Conservation (phyloP, 306 rosid genomes). For the Acacia crassicarpa region DNA sequence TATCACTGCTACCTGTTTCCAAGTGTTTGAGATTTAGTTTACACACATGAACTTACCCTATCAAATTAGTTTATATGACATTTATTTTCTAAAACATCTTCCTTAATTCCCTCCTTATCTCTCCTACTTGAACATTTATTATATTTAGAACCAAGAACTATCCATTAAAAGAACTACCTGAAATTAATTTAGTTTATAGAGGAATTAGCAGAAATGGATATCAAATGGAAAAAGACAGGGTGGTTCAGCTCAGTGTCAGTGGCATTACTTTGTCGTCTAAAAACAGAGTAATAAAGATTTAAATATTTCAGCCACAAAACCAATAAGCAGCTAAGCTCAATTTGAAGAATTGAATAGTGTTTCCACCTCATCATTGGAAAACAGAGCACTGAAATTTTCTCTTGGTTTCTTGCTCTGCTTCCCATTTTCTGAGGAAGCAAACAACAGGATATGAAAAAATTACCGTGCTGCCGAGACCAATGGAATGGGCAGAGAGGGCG, state of each 20-base stretch:
- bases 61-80: no score
- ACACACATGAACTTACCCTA: not conserved
- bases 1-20: slow-evolving; percentile 75
- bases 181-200: not conserved
- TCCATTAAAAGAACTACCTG: no score
- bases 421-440: not conserved
- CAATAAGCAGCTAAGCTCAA: not conserved
- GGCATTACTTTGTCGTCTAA: not conserved
- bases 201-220: not conserved
- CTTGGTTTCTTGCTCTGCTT: not conserved
- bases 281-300: not conserved
- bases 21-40: not conserved
- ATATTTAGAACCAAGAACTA: no score
- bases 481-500: slow-evolving; percentile 60
- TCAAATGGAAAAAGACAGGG: not conserved
- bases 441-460: not conserved
- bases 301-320: not conserved
- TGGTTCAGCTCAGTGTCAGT: not conserved
- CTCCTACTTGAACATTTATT: no score
- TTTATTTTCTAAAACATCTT: no score
- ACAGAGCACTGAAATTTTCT: not conserved
- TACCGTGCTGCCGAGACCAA: slow-evolving; percentile 80
- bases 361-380: not conserved
- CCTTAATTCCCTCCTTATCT: no score
- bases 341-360: not conserved